phyloP scores from a whole-genome alignment of 805 yeast genomes.

The Cyberlindnera subsufficiens region DNA sequence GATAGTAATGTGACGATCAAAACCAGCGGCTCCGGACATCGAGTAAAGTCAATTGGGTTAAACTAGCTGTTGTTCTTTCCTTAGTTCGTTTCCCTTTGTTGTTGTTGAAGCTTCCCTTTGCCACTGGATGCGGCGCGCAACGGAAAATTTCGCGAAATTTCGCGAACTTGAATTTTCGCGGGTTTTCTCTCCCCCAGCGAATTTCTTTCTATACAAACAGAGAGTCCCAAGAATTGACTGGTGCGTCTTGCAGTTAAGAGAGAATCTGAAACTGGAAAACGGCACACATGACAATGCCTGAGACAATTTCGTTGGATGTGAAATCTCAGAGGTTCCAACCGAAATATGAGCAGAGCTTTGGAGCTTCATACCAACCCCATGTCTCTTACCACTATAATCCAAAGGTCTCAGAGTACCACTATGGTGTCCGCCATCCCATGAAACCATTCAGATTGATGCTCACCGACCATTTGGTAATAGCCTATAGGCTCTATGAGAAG shows the following conservation, averaged over 20 bases:
- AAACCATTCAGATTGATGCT: constrained; percentile 91
- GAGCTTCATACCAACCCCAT: constrained; percentile 39
- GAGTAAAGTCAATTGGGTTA: not conserved
- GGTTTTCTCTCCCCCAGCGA: no score
- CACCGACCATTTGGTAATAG: constrained; percentile 84
- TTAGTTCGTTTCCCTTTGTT: not conserved
- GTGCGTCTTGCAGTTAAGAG: no score
- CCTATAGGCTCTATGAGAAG: constrained; percentile 77
- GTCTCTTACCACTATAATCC: constrained; percentile 90
- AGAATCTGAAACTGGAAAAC: no score
- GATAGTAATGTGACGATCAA: constrained; percentile 97
- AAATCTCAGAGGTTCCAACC: constrained; percentile 40
- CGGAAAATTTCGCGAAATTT: no score
- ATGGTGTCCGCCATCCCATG: constrained; percentile 97
- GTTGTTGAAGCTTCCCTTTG: not conserved
- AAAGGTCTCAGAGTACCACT: constrained; percentile 74
- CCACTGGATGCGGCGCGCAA: not conserved
- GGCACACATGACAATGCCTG: constrained; percentile 4
- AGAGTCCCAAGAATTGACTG: no score
- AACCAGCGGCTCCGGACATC: constrained; percentile 73
- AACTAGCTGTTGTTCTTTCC: not conserved
- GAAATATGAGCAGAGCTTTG: constrained; percentile 34
- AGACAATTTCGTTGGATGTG: constrained; percentile 35
- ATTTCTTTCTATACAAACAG: no score
- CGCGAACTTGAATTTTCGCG: no score